phyloP scores from a whole-genome alignment of 768 basidiomycete species.

The Pisolithus marmoratus region DNA sequence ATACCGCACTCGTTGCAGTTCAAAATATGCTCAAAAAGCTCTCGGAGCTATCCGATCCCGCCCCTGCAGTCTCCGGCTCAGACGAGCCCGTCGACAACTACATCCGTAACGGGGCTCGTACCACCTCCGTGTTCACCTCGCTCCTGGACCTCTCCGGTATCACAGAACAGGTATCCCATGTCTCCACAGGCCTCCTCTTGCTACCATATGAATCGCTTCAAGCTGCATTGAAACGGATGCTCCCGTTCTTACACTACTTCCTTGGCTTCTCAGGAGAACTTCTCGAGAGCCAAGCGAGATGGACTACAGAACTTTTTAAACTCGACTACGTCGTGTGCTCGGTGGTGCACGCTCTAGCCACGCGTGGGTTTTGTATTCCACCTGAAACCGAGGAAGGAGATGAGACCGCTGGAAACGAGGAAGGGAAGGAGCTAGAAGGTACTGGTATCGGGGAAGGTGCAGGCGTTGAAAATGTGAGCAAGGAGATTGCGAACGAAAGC shows the following conservation, averaged over 20 bases:
- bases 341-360: constrained; percentile 65
- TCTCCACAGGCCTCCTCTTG: constrained; percentile 36
- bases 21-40: constrained; percentile 51
- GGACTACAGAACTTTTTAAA: constrained; percentile 81
- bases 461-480: constrained; percentile 83
- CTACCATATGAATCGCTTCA: constrained; percentile 28
- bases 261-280: constrained; percentile 50
- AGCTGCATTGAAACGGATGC: constrained; percentile 37
- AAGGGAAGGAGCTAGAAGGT: constrained; percentile 53
- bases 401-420: constrained; percentile 41
- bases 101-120: constrained; percentile 42
- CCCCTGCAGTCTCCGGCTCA: constrained; percentile 12
- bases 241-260: constrained; percentile 76
- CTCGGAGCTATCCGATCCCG: constrained; percentile 16
- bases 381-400: constrained; percentile 60
- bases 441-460: constrained; percentile 85
- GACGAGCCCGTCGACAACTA: constrained; percentile 41
- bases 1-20: constrained; percentile 56
- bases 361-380: constrained; percentile 91
- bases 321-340: constrained; percentile 73
- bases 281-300: constrained; percentile 50
- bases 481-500: constrained; percentile 93
- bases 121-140: constrained; percentile 40
- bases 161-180: constrained; percentile 32
- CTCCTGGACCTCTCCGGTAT: constrained; percentile 45